Base-by-base conservation (phyloP, 176 grass and related monocot genomes). In the Oryza punctata region DNA sequence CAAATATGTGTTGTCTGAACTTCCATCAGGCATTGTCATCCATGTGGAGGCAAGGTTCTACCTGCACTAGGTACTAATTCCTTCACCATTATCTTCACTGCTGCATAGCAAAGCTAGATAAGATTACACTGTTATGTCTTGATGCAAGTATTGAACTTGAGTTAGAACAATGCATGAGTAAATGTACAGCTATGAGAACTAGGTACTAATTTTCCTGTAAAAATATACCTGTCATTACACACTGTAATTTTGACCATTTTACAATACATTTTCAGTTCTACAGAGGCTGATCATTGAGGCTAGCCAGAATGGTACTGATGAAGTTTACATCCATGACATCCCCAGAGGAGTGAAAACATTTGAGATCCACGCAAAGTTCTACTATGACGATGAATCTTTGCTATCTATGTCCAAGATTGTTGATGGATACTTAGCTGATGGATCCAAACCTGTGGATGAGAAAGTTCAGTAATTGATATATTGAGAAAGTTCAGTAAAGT, bases 341-440 rank as follows among this genome's bases (percentile, higher is more conserved):
- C 96, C 96, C 19, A 93, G 96, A 15, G 93, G 96, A 30, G 64
- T 81, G 26, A 86, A 83, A 69, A 66, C 91, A 2, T 99, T 99
- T 32, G 91, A 99, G 44, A 82, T 96, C 2, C 93, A 91, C 13
- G 87, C 94, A 10, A 99, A 99, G 75, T 99, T 96, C 78, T 99
- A 93, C 85, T 99, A 99, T 15, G 93, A n/a, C n/a, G n/a, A n/a
- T n/a, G n/a, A n/a, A n/a, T n/a, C n/a, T n/a, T n/a, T n/a, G n/a
- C n/a, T n/a, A n/a, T n/a, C n/a, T n/a, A n/a, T n/a, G n/a, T n/a
- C n/a, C n/a, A n/a, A n/a, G n/a, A n/a, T n/a, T n/a, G n/a, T n/a
- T n/a, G n/a, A n/a, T n/a, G n/a, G n/a, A n/a, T n/a, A n/a, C n/a
- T n/a, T n/a, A n/a, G n/a, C n/a, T n/a, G n/a, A n/a, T n/a, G n/a